Conservation (phyloP, 352 stramenopile genomes). For the Globisporangium recalcitrans region DNA sequence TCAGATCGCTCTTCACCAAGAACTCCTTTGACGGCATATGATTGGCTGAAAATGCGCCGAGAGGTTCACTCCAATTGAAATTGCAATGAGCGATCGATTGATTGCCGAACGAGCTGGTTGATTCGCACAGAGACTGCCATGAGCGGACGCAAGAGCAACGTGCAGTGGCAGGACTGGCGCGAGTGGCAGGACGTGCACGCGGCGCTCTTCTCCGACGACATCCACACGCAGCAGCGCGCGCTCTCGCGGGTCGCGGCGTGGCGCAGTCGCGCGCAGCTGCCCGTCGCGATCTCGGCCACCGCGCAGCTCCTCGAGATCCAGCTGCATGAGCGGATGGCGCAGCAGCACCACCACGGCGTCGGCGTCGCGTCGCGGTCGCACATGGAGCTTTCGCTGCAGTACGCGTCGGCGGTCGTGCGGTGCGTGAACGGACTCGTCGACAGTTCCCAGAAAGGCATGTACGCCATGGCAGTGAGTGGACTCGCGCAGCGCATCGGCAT, state of each 20-base stretch:
- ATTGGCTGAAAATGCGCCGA: constrained; percentile 3
- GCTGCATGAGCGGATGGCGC: constrained; percentile 64
- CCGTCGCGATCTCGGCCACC: constrained; percentile 75
- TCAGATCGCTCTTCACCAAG: no score
- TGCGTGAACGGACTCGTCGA: constrained; percentile 85
- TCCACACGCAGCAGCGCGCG: constrained; percentile 40
- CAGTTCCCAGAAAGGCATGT: constrained; percentile 68
- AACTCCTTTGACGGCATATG: not conserved
- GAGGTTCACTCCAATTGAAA: not conserved
- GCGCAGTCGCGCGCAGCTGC: constrained; percentile 62
- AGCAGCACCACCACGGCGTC: constrained; percentile 58
- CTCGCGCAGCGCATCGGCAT: constrained; percentile 88
- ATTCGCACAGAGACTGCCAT: constrained; percentile 18
- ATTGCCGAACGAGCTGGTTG: constrained; percentile 2
- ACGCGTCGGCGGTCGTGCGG: constrained; percentile 57
- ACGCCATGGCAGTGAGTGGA: constrained; percentile 67
- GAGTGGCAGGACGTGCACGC: constrained; percentile 70
- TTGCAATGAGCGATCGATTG: no score
- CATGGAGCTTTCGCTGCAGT: constrained; percentile 73
- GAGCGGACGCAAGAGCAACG: constrained; percentile 43
- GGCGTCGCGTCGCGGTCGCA: constrained; percentile 69
- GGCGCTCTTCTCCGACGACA: constrained; percentile 52
- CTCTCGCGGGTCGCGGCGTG: constrained; percentile 61
- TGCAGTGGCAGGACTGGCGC: constrained; percentile 62
- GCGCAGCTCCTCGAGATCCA: constrained; percentile 72